A percentile compares a stretch with the other conserved stretches of the same genome.
phyloP scores from a whole-genome alignment of 2,329 filamentous ascomycete species.

The Ceratocystiopsis sp. region DNA sequence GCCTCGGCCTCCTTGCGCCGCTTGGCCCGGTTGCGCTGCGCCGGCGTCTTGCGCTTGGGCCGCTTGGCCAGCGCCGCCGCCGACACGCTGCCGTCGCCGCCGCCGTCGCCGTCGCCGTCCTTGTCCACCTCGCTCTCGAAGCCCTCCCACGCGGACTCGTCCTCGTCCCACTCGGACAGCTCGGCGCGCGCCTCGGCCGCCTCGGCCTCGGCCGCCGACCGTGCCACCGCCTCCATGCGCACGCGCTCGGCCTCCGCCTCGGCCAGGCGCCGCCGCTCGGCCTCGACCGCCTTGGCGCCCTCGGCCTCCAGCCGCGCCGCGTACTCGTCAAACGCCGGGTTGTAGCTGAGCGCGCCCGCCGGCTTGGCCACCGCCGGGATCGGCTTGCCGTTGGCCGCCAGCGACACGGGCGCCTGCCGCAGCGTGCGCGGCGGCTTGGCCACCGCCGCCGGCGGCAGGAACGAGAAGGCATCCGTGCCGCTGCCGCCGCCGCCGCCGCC shows the following conservation, averaged over 20 bases:
- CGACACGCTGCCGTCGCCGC: slow-evolving; percentile 14
- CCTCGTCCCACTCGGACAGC: slow-evolving; percentile 61
- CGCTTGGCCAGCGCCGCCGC: slow-evolving; percentile 47
- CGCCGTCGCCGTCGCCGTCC: slow-evolving; percentile 13
- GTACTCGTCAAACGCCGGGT: slow-evolving; percentile 77
- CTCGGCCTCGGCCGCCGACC: slow-evolving; percentile 57
- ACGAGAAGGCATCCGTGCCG: slow-evolving; percentile 31
- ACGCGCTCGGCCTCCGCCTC: slow-evolving; percentile 50
- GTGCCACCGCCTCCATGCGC: slow-evolving; percentile 48
- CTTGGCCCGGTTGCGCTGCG: slow-evolving; percentile 76
- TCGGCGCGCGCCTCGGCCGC: slow-evolving; percentile 51
- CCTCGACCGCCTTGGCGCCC: slow-evolving; percentile 61
- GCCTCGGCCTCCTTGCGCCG: slow-evolving; percentile 77
- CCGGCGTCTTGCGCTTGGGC: slow-evolving; percentile 68
- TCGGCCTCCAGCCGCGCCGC: slow-evolving; percentile 57
- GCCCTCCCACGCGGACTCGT: slow-evolving; percentile 72
- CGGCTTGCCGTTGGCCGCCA: slow-evolving; percentile 65
- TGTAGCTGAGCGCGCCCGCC: slow-evolving; percentile 76
- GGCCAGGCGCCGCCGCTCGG: slow-evolving; percentile 57
- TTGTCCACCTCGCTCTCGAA: slow-evolving; percentile 70
- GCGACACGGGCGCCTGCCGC: slow-evolving; percentile 59
- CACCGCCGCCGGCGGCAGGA: slow-evolving; percentile 47
- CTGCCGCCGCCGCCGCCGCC: no score
- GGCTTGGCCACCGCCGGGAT: slow-evolving; percentile 68
- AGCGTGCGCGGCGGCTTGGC: slow-evolving; percentile 60